phyloP scores from a whole-genome alignment of 1,284 basidiomycete genomes.

The Irpex sp. region DNA sequence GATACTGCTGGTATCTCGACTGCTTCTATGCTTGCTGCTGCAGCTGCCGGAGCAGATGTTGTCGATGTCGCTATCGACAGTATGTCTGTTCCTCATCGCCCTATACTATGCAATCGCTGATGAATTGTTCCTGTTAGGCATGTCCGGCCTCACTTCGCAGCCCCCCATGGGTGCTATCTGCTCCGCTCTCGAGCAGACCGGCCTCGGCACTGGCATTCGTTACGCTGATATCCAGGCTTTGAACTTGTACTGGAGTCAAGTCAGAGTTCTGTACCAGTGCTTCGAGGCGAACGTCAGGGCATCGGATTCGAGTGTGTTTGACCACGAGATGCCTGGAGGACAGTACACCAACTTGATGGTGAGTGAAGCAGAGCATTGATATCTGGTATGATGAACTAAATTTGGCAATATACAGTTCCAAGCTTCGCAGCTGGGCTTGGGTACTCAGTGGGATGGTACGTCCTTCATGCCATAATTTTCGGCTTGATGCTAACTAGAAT shows the following conservation, averaged over 20 bases:
- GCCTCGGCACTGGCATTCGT: slow-evolving; percentile 93
- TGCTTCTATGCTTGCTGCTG: slow-evolving; percentile 94
- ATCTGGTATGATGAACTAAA: background rate
- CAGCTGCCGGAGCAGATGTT: slow-evolving; percentile 95
- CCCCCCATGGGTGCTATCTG: slow-evolving; percentile 98
- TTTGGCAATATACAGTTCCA: slow-evolving; percentile 72
- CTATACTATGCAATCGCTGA: background rate
- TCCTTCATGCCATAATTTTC: slow-evolving; percentile 8
- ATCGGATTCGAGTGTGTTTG: slow-evolving; percentile 96
- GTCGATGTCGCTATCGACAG: slow-evolving; percentile 99
- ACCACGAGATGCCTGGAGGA: slow-evolving; percentile 99
- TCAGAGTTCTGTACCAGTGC: slow-evolving; percentile 92
- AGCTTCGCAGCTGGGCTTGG: slow-evolving; percentile 94
- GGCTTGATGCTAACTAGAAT: slow-evolving; percentile 12
- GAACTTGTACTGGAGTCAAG: slow-evolving; percentile 98
- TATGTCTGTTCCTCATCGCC: slow-evolving; percentile 34
- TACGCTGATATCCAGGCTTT: slow-evolving; percentile 97
- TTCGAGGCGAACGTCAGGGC: slow-evolving; percentile 99
- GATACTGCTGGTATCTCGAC: slow-evolving; percentile 99
- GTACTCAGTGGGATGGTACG: slow-evolving; percentile 90
- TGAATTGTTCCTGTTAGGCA: slow-evolving; percentile 49
- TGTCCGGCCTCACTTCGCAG: slow-evolving; percentile 98
- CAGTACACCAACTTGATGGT: slow-evolving; percentile 96
- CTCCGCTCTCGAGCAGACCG: slow-evolving; percentile 93
- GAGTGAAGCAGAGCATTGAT: slow-evolving; percentile 19